Percentiles rank a stretch among this genome's conserved stretches.
Evolutionary conservation across 2,329 filamentous ascomycete species (phyloP).

Genomic region (Arthrobotrys entomopaga): DNA sequence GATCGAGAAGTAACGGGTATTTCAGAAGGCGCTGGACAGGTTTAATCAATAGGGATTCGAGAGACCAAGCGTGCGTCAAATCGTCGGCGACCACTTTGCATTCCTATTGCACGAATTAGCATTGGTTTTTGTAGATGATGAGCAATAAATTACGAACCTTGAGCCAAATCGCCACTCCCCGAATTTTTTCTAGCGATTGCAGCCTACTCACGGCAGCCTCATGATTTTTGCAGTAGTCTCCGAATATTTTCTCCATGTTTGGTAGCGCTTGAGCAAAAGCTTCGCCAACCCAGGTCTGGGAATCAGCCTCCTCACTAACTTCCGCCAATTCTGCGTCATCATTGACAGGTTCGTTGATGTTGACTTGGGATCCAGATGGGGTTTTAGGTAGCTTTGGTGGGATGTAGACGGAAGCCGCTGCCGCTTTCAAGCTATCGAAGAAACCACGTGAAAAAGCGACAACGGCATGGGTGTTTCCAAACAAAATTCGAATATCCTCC

Average conservation of each 20-base stretch:
- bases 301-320: constrained; percentile 69
- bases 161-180: constrained; percentile 80
- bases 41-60: constrained; percentile 96
- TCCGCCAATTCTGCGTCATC: constrained; percentile 51
- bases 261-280: constrained; percentile 69
- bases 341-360: constrained; percentile 59
- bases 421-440: constrained; percentile 80
- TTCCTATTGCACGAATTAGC: constrained; percentile 65
- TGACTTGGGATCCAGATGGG: constrained; percentile 59
- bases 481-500: constrained; percentile 88
- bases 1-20: constrained; percentile 85
- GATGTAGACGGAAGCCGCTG: constrained; percentile 80
- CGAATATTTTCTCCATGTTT: constrained; percentile 73
- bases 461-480: constrained; percentile 91
- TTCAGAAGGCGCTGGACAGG: constrained; percentile 94
- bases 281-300: constrained; percentile 69
- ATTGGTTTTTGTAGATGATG: background rate
- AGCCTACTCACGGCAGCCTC: constrained; percentile 73
- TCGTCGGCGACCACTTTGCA: constrained; percentile 93
- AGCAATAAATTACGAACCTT: constrained; percentile 62
- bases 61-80: constrained; percentile 90
- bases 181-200: constrained; percentile 67
- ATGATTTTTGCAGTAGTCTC: constrained; percentile 73
- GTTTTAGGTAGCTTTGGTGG: constrained; percentile 58
- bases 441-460: constrained; percentile 86